These are phyloP conservation scores for Hyaloscypha hepaticicola DNA, from an alignment of 495 filamentous ascomycete genomes.

Conservation along the genomic window DNA sequence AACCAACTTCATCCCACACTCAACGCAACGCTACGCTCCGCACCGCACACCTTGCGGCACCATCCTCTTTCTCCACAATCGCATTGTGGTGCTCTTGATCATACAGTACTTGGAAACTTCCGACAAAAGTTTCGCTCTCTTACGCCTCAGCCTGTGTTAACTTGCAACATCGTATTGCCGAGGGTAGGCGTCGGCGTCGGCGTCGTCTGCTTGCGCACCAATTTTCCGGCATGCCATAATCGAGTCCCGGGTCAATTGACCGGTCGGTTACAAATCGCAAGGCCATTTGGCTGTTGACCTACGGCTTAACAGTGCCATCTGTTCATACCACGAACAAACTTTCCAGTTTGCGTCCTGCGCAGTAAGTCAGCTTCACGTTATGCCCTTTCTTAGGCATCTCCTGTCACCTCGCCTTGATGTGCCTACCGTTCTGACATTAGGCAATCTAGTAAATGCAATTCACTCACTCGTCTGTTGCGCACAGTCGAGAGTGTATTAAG, in stretches of 20 bases:
- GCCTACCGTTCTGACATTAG: slow-evolving; percentile 6
- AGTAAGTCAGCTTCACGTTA: neutral
- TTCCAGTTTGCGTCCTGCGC: neutral
- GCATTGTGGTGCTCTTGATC: neutral
- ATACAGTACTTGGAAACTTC: no score
- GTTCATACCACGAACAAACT: neutral
- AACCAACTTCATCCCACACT: slow-evolving; percentile 13
- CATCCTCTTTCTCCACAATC: slow-evolving; percentile 19
- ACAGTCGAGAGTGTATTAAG: slow-evolving; percentile 11
- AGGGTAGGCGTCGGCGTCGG: neutral
- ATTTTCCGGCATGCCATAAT: slow-evolving; percentile 29
- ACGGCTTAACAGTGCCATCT: neutral
- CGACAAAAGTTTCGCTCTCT: no score
- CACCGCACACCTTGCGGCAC: neutral
- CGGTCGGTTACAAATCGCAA: slow-evolving; percentile 23
- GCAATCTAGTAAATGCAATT: slow-evolving; percentile 20
- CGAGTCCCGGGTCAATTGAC: slow-evolving; percentile 27
- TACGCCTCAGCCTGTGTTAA: neutral
- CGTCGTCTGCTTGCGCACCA: neutral
- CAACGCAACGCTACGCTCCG: neutral
- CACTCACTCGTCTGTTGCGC: slow-evolving; percentile 8
- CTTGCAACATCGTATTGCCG: neutral
- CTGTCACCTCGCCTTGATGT: neutral
- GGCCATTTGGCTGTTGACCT: neutral
- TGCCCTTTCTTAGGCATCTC: neutral